Evolutionary conservation across 2,329 filamentous ascomycete species (phyloP).

Genomic region (Phoma sp.): DNA sequence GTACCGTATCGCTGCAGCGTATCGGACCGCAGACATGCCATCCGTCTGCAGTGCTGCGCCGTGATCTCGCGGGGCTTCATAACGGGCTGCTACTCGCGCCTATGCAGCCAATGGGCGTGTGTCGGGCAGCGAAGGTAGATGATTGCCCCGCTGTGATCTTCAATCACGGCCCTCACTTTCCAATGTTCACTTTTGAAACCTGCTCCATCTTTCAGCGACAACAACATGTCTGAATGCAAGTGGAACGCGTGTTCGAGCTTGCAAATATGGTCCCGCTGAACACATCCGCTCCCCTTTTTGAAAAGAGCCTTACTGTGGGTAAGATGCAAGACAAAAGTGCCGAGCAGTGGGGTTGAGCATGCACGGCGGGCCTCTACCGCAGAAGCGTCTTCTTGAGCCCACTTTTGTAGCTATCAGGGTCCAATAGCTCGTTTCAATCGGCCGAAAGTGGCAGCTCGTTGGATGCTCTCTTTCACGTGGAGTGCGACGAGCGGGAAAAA

Average conservation of each 20-base stretch:
- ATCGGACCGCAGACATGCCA: conserved; percentile 4
- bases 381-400: conserved; percentile 4
- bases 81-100: conserved; percentile 1
- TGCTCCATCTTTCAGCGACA: not conserved
- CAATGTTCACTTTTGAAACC: not conserved
- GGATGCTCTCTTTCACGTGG: conserved; percentile 9
- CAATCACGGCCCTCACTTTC: conserved; percentile 4
- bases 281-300: not conserved
- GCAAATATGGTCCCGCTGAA: not conserved
- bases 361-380: conserved; percentile 7
- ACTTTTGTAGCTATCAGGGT: conserved; percentile 7
- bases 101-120: conserved; percentile 1
- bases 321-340: not conserved
- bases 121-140: not conserved
- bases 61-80: not conserved
- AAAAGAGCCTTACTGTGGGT: not conserved
- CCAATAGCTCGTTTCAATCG: conserved; percentile 16
- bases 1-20: conserved; percentile 2
- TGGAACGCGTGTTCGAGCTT: not conserved
- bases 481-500: conserved; percentile 2
- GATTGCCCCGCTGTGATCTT: conserved; percentile 12
- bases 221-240: not conserved
- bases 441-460: not conserved
- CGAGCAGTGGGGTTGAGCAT: conserved; percentile 9
- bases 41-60: not conserved